phyloP scores from a whole-genome alignment of 2,329 filamentous ascomycete species.

The Berkeleyomyces rouxiae region DNA sequence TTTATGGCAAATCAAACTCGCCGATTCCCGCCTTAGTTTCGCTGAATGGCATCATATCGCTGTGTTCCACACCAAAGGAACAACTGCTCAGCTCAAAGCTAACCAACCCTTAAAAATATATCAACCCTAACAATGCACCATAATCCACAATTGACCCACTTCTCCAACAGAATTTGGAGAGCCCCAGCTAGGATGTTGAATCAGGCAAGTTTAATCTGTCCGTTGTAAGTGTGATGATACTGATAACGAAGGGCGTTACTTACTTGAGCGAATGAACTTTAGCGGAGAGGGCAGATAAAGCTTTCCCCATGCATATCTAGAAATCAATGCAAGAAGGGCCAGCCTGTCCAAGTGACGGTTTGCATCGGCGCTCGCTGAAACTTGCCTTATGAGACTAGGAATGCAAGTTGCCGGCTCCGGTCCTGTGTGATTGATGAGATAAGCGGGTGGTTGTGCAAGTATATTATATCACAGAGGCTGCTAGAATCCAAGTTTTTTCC shows the following conservation, averaged over 20 bases:
- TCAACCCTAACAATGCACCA: background rate
- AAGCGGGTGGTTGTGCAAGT: background rate
- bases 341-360: too few relatives aligned
- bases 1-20: background rate
- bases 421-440: background rate
- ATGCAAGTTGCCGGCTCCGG: slow-evolving; percentile 2
- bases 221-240: background rate
- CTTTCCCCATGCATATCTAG: too few relatives aligned
- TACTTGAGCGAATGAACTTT: too few relatives aligned
- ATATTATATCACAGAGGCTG: background rate
- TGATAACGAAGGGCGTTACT: too few relatives aligned
- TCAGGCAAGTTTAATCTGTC: background rate
- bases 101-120: background rate
- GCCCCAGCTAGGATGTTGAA: background rate
- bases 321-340: too few relatives aligned
- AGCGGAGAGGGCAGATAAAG: too few relatives aligned
- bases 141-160: background rate
- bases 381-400: background rate
- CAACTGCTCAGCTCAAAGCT: background rate
- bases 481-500: background rate
- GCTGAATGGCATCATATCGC: background rate
- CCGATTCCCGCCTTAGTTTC: background rate
- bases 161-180: background rate
- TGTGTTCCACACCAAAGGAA: background rate
- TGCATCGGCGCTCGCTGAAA: background rate